Conservation (phyloP, 2,329 filamentous ascomycete genomes). For the Monosporascus sp. region DNA sequence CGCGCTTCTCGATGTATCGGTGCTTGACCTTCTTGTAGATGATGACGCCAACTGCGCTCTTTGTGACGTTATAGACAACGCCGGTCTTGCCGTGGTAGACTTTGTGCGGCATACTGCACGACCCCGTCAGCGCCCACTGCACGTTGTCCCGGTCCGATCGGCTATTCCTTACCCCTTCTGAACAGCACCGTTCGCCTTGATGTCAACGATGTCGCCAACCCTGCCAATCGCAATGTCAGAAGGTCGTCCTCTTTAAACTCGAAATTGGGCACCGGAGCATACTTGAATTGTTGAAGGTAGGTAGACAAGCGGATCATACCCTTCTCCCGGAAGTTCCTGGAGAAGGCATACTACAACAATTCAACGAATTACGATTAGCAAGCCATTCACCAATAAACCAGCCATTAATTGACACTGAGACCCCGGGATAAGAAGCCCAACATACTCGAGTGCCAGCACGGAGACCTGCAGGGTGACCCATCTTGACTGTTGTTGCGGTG, state of each 20-base stretch:
- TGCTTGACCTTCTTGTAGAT: slow-evolving; percentile 99
- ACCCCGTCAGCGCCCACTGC: no score
- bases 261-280: slow-evolving; percentile 29
- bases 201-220: slow-evolving; percentile 98
- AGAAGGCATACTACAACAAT: slow-evolving; percentile 73
- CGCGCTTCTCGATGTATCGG: slow-evolving; percentile 99
- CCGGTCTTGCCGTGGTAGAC: slow-evolving; percentile 99
- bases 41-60: slow-evolving; percentile 95
- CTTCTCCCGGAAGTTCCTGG: slow-evolving; percentile 89
- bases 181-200: slow-evolving; percentile 97
- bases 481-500: slow-evolving; percentile 54
- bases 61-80: slow-evolving; percentile 98
- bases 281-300: slow-evolving; percentile 93
- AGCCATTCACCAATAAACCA: no score
- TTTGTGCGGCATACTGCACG: slow-evolving; percentile 88
- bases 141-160: slow-evolving; percentile 3
- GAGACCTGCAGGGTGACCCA: slow-evolving; percentile 85
- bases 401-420: no score
- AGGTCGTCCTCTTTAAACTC: slow-evolving; percentile 1
- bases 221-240: slow-evolving; percentile 46
- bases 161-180: slow-evolving; percentile 80
- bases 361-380: not conserved
- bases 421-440: slow-evolving; percentile 21
- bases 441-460: slow-evolving; percentile 78
- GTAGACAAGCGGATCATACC: slow-evolving; percentile 90